Base-by-base conservation (phyloP, 2,329 filamentous ascomycete species). In the Sporothrix variecibatus region DNA sequence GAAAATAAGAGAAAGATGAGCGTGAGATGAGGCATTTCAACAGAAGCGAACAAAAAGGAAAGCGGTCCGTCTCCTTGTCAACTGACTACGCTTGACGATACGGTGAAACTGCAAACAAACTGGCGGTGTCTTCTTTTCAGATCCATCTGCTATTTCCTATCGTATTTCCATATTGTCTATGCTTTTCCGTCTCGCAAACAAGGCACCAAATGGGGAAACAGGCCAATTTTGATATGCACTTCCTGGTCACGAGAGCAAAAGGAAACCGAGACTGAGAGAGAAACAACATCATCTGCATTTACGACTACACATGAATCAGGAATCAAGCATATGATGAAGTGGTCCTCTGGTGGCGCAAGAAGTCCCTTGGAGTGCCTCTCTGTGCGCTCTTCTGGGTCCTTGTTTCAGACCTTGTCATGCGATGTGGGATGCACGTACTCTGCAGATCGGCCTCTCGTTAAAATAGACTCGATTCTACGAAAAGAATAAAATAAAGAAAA, bases 341-440 rank as follows among this genome's bases (percentile, higher is more conserved):
- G n/a, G n/a, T n/a, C n/a, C n/a, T n/a, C n/a, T n/a, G n/a, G n/a
- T n/a, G n/a, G n/a, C n/a, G n/a, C n/a, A n/a, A n/a, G n/a, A n/a
- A 12, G 56, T 62, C 62, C 23, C 64, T 20, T 31, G 17, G 1
- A 11, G 51, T 58, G 15, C 40, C 26, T 34, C 6, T 31, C 20
- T 40, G 15, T 4, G 26, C 17, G 34, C 23, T 26, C 26, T 62
- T 62, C 23, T 43, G 28, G 71, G 71, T 15, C 31, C 70, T 34
- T 72, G 70, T 72, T 72, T 72, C 71, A 72, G 71, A n/a, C 58
- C 28, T 26, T 53, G 46, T 72, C 71, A 72, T 72, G 71, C 71
- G 46, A n/a, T 40, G 60, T 56, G 43, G 40, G 34, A 49, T 43
- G 71, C 38, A 8, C 34, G 9, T 38, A 38, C 38, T 38, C 38